Conservation (phyloP, 495 filamentous ascomycete genomes). For the Wilcoxina mikolae region DNA sequence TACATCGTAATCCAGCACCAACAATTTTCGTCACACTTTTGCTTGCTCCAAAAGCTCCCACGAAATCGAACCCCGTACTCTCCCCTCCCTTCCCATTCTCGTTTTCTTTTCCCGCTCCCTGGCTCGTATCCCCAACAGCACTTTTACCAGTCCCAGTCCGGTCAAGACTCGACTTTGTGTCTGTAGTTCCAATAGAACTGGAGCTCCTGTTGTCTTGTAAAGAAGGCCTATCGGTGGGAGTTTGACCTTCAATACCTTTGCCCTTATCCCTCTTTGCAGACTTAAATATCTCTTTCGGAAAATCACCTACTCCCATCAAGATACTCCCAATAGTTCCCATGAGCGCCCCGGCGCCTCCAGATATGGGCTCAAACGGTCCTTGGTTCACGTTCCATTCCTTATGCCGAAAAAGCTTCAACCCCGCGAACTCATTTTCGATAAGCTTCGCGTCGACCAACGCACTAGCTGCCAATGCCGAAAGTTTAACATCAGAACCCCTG, state of each 20-base stretch:
- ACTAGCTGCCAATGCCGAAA: slow-evolving; percentile 54
- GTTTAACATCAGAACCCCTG: slow-evolving; percentile 38
- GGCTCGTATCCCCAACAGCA: not conserved
- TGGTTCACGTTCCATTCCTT: slow-evolving; percentile 64
- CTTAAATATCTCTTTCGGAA: slow-evolving; percentile 60
- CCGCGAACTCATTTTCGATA: slow-evolving; percentile 48
- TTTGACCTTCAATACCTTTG: slow-evolving; percentile 14
- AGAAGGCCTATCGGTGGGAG: slow-evolving; percentile 3
- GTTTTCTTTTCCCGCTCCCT: no score
- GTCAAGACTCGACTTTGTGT: not conserved
- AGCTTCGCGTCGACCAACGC: slow-evolving; percentile 44
- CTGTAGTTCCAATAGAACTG: not conserved
- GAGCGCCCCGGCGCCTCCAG: slow-evolving; percentile 45
- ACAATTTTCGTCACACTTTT: slow-evolving; percentile 55
- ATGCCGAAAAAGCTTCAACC: slow-evolving; percentile 48
- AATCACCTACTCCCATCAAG: slow-evolving; percentile 66
- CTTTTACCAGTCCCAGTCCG: not conserved
- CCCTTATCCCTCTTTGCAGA: slow-evolving; percentile 25
- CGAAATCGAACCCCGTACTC: slow-evolving; percentile 15
- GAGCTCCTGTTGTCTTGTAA: slow-evolving; percentile 4
- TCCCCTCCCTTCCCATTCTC: not conserved
- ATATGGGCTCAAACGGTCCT: slow-evolving; percentile 57
- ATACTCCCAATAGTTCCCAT: slow-evolving; percentile 43
- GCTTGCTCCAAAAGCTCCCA: slow-evolving; percentile 44
- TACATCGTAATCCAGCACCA: slow-evolving; percentile 57